Base-by-base conservation (phyloP, 2,329 filamentous ascomycete genomes). In the Sarocladiaceae sp. region DNA sequence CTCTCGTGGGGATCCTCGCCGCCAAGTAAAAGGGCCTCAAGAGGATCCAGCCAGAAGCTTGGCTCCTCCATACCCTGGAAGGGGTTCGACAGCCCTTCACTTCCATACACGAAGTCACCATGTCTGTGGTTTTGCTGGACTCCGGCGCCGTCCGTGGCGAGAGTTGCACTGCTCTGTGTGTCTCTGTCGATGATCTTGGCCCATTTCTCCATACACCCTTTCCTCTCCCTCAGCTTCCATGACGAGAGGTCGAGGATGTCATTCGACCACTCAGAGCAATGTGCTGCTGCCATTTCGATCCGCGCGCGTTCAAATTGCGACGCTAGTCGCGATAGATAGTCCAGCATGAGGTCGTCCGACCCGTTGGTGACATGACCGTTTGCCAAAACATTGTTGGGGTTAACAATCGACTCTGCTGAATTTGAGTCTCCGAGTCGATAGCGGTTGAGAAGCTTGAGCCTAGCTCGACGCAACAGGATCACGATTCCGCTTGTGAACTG, bases 211-310 rank as follows among this genome's bases (percentile, higher is more conserved):
- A 46, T 44, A 37, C 47, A 48, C 6, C 3, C 23, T 37, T 46
- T 48, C 21, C 47, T 45, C 29, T 48, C 44, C 47, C 27, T 46
- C 16, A 48, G 39, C 44, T 48, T 48, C 47, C 47, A 48, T 21
- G 47, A 19, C 13, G 46, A 12, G n/a, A 48, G 21, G 21, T 46
- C 37, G 31, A 48, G 39, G 26, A 44, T 41, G 33, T 48, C 39
- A 27, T 48, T 48, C 23, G 43, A 23, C 47, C 47, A 48, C 23
- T 48, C 47, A 23, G 33, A 44, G 26, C 47, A 48, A 33, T 46
- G 47, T 18, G 47, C 47, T 29, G 47, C 47, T 13, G 47, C 43
- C 44, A 48, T 48, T 43, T 46, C 44, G 20, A 44, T 33, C 44
- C 44, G 45, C 11, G 47, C 47, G 40, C 46, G 39, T 48, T 48